Evolutionary conservation across 805 yeast genomes (phyloP).

Genomic region (Barnettozyma wickerhamii): DNA sequence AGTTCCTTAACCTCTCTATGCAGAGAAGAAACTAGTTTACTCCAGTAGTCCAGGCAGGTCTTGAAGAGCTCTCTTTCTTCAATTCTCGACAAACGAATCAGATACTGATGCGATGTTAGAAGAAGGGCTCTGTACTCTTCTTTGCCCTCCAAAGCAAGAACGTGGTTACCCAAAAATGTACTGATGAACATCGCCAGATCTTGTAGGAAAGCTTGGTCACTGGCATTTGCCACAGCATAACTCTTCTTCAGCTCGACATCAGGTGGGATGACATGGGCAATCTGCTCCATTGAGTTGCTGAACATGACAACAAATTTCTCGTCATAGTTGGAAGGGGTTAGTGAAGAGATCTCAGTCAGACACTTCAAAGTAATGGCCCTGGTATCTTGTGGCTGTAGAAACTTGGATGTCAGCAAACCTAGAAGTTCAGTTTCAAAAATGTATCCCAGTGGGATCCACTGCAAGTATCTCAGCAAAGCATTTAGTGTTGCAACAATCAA

Average conservation of each 20-base stretch:
- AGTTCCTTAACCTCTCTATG: conserved; percentile 81
- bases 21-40: conserved; percentile 73
- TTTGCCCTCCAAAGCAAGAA: conserved; percentile 54
- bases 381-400: conserved; percentile 71
- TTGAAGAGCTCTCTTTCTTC: conserved; percentile 96
- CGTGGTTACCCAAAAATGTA: conserved; percentile 76
- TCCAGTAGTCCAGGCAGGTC: conserved; percentile 94
- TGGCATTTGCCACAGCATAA: conserved; percentile 69
- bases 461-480: conserved; percentile 77
- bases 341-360: conserved; percentile 81
- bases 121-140: conserved; percentile 54
- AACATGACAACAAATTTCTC: conserved; percentile 66
- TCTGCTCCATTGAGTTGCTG: conserved; percentile 65
- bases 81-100: conserved; percentile 80
- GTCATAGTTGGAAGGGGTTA: conserved; percentile 52
- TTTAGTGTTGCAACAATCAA: conserved; percentile 80
- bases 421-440: conserved; percentile 85
- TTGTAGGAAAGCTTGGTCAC: conserved; percentile 91
- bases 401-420: conserved; percentile 66
- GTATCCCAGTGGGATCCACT: conserved; percentile 91
- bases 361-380: conserved; percentile 87
- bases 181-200: conserved; percentile 92
- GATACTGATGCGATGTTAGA: conserved; percentile 69
- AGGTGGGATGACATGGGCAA: conserved; percentile 65
- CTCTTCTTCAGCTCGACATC: conserved; percentile 65